A percentile compares a stretch with the other conserved stretches of the same genome.
These are phyloP conservation scores for Lecanicillium sp. DNA, from an alignment of 2,329 filamentous ascomycete species.

Conservation along the genomic window DNA sequence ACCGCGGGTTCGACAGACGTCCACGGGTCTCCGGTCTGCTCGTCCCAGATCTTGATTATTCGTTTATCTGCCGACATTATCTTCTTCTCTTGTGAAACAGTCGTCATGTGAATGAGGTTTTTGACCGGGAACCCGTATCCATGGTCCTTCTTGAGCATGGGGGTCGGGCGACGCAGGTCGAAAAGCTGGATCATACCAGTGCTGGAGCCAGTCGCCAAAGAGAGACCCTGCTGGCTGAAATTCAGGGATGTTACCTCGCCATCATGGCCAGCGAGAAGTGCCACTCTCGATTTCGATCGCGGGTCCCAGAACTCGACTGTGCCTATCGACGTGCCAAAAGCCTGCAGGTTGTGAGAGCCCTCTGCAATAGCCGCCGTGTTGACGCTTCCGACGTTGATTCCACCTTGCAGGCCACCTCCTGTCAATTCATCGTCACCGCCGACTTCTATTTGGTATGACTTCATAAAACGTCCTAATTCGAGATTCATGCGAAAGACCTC, in stretches of 20 bases:
- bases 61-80: constrained; percentile 88
- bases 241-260: constrained; percentile 79
- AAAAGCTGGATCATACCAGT: constrained; percentile 84
- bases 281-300: constrained; percentile 72
- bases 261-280: constrained; percentile 60
- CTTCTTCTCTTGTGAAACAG: constrained; percentile 70
- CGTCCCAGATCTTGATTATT: constrained; percentile 96
- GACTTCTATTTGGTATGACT: constrained; percentile 84
- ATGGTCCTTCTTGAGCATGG: constrained; percentile 86
- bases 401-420: constrained; percentile 73
- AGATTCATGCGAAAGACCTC: constrained; percentile 92
- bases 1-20: constrained; percentile 92
- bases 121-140: constrained; percentile 91
- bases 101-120: constrained; percentile 67
- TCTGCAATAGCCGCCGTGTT: constrained; percentile 85
- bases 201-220: constrained; percentile 79
- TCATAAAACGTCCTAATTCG: constrained; percentile 89
- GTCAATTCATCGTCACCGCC: constrained; percentile 70
- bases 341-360: constrained; percentile 78
- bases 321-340: constrained; percentile 90
- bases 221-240: constrained; percentile 77
- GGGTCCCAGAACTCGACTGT: constrained; percentile 97
- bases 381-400: constrained; percentile 75
- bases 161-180: constrained; percentile 80
- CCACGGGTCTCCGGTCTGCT: constrained; percentile 76